phyloP scores from a whole-genome alignment of 768 basidiomycete genomes.

The Suillus lakei region DNA sequence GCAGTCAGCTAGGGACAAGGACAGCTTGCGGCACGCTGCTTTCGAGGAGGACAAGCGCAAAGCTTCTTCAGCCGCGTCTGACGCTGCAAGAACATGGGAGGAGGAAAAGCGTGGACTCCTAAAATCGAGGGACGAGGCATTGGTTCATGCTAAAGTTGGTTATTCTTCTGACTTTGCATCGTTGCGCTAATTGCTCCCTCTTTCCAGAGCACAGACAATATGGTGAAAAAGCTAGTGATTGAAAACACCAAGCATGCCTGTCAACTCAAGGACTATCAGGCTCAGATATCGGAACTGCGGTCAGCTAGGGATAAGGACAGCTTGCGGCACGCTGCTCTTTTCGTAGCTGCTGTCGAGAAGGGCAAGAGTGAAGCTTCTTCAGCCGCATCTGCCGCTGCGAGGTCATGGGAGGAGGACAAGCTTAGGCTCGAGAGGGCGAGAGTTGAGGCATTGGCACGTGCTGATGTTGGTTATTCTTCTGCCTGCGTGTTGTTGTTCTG shows the following conservation, averaged over 20 bases:
- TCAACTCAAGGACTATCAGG: too few species aligned
- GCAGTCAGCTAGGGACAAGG: too few species aligned
- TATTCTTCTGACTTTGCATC: neutral
- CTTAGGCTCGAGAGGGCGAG: neutral
- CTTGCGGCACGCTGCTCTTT: neutral
- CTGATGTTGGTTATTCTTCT: neutral
- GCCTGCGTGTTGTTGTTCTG: neutral
- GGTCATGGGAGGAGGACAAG: neutral
- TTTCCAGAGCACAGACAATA: too few species aligned
- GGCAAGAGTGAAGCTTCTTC: neutral
- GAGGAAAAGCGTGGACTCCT: neutral
- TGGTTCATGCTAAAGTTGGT: neutral
- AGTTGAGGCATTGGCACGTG: neutral
- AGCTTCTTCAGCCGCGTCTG: neutral
- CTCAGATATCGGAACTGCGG: neutral
- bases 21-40: too few species aligned
- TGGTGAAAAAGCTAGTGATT: too few species aligned
- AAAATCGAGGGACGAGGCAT: neutral
- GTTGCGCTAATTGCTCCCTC: too few species aligned
- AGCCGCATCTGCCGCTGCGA: neutral
- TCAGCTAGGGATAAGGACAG: neutral
- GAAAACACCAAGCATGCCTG: too few species aligned
- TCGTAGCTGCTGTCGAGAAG: neutral
- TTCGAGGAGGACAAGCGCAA: neutral
- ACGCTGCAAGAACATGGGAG: neutral